A percentile compares a stretch with the other conserved stretches of the same genome.
Evolutionary conservation across 257 asterid species (phyloP).

Genomic region (Osmanthus fragrans): DNA sequence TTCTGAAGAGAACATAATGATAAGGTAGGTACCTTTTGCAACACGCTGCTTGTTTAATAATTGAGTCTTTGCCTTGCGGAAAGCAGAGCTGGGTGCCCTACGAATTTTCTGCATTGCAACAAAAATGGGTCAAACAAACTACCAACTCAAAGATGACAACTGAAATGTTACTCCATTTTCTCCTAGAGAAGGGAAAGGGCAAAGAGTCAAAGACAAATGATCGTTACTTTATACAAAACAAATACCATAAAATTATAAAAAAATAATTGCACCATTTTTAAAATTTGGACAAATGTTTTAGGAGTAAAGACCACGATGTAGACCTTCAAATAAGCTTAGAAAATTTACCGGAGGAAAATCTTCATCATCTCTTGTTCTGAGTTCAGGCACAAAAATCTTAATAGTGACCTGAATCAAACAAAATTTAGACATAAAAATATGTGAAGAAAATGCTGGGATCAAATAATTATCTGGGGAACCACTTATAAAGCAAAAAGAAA

Average conservation of each 20-base stretch:
- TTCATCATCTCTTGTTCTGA: slow-evolving; percentile 13
- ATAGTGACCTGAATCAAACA: slow-evolving; percentile 21
- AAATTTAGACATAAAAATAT: background rate
- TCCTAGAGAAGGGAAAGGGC: background rate
- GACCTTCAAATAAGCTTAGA: background rate
- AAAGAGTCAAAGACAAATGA: background rate
- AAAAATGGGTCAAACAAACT: background rate
- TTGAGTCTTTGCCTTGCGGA: slow-evolving; percentile 32
- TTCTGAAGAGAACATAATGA: background rate
- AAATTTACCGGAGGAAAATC: slow-evolving; percentile 19
- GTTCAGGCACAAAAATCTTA: slow-evolving; percentile 26
- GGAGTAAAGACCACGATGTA: background rate
- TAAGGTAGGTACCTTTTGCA: slow-evolving; percentile 23
- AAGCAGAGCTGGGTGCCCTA: slow-evolving; percentile 6
- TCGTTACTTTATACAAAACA: background rate
- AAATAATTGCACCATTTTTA: background rate
- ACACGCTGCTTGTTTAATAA: slow-evolving; percentile 29
- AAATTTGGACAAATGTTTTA: background rate
- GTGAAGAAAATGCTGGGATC: background rate
- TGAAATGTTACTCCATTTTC: background rate
- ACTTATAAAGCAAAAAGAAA: background rate
- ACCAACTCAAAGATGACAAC: background rate
- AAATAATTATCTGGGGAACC: background rate
- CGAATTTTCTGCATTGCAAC: slow-evolving; percentile 15
- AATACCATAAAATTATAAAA: slow-evolving; percentile 1